Evolutionary conservation across 1,284 basidiomycete species (phyloP).

Genomic region (Irpex sp.): DNA sequence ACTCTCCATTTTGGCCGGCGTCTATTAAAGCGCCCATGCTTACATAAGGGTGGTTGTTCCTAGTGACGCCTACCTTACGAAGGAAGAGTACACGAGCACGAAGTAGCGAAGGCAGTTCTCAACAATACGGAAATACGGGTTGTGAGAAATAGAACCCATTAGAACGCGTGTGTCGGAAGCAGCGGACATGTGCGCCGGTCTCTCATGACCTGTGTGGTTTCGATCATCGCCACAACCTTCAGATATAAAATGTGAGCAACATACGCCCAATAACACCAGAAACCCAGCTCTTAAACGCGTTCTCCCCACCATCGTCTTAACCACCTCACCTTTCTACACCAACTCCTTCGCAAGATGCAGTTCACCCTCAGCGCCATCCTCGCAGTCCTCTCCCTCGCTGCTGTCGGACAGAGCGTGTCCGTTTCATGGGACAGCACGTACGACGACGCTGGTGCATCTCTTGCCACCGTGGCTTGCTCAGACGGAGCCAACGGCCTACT

Average conservation of each 20-base stretch:
- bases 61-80: too few species aligned
- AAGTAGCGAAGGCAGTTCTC: not conserved
- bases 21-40: too few species aligned
- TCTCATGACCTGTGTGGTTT: not conserved
- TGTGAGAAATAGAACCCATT: not conserved
- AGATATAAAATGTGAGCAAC: not conserved
- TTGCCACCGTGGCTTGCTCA: conserved; percentile 40
- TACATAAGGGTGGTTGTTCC: too few species aligned
- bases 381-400: conserved; percentile 1
- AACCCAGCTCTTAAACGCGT: not conserved
- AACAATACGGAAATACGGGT: not conserved
- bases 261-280: not conserved
- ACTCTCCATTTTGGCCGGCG: too few species aligned
- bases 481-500: conserved; percentile 36
- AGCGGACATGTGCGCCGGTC: not conserved
- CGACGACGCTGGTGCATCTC: conserved; percentile 27
- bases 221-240: not conserved
- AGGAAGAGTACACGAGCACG: not conserved
- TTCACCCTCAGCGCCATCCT: conserved; percentile 1
- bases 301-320: not conserved
- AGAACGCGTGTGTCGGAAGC: not conserved
- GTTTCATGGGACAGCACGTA: conserved; percentile 35
- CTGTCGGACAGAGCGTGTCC: not conserved
- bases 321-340: not conserved
- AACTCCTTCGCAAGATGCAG: not conserved